A percentile compares a stretch with the other conserved stretches of the same genome.
phyloP scores from a whole-genome alignment of 148 eudicot species.

The Cornus kousa region DNA sequence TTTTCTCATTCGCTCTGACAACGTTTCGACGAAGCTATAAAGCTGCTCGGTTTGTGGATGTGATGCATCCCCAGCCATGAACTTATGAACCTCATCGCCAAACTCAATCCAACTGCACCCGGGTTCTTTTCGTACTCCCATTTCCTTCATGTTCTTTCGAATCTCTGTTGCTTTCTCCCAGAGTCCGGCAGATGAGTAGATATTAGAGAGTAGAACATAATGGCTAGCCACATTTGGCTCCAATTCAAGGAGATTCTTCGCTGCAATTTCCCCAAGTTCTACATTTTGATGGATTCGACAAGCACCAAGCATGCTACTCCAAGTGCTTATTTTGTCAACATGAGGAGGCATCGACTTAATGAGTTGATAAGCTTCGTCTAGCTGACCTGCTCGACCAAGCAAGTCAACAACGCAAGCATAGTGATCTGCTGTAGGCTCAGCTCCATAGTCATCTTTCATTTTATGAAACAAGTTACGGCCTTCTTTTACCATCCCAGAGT shows the following conservation, averaged over 20 bases:
- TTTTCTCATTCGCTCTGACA: conserved; percentile 49
- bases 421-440: conserved; percentile 62
- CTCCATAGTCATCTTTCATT: conserved; percentile 48
- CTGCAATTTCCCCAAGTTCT: conserved; percentile 72
- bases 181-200: conserved; percentile 63
- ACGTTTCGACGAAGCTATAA: conserved; percentile 37
- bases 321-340: conserved; percentile 51
- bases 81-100: conserved; percentile 61
- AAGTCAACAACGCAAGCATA: conserved; percentile 73
- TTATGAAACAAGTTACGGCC: conserved; percentile 49
- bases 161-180: conserved; percentile 71
- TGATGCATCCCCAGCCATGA: conserved; percentile 61
- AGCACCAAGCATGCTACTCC: conserved; percentile 88
- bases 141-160: conserved; percentile 55
- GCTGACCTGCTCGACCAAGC: conserved; percentile 81
- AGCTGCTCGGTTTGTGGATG: conserved; percentile 56
- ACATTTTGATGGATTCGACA: conserved; percentile 69
- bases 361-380: conserved; percentile 57
- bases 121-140: conserved; percentile 79
- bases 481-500: conserved; percentile 64
- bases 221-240: conserved; percentile 76
- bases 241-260: conserved; percentile 47
- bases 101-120: conserved; percentile 89
- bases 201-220: conserved; percentile 72
- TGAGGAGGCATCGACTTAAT: conserved; percentile 54